Evolutionary conservation across 1,139 yeast genomes (phyloP), one percentile per base, ranked within the genome.

Genomic region (Blastobotrys ciferrii): DNA sequence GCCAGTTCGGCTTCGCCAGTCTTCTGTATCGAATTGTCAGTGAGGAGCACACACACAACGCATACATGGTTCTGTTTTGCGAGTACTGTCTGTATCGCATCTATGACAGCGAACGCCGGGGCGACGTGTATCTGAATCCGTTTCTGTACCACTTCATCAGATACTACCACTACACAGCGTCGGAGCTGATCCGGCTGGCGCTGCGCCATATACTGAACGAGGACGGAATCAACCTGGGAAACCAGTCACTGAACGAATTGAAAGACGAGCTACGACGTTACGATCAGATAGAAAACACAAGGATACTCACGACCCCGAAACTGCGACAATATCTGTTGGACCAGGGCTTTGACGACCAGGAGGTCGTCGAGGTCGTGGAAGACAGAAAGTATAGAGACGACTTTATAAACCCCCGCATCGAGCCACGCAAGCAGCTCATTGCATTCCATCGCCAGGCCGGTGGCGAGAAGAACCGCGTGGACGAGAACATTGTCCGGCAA

Each of bases 71-170:
- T 14, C 30, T 18, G n/a, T 18, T 28, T 6, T 17, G 37, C 20
- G 44, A 42, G 31, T 42, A 30, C 14, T 13, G 30, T 15, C 37
- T 42, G 20, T 42, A 42, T 17, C n/a, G 44, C 7, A 30, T 33
- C 13, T 42, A 31, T 31, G 37, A 30, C 14, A 18, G 25, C n/a
- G 25, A 18, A 5, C 20, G 33, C 25, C 28, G 15, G 3, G 44
- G 33, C 23, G 43, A 40, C 35, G 23, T 42, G 14, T 32, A 30
- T 15, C 15, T 23, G 12, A 31, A 42, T 14, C 44, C 44, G 36
- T 42, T 42, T 31, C 37, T 42, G 38, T 42, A 42, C 31, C 44
- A 42, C 20, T 32, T 30, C n/a, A 23, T 44, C 37, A 30, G 20
- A 32, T 39, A 17, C 31, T 42, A 23, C 46, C 42, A 30, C 38